A percentile compares a stretch with the other conserved stretches of the same genome.
phyloP scores from a whole-genome alignment of 2,329 filamentous ascomycete species.

The Fusarium pseudograminearum region DNA sequence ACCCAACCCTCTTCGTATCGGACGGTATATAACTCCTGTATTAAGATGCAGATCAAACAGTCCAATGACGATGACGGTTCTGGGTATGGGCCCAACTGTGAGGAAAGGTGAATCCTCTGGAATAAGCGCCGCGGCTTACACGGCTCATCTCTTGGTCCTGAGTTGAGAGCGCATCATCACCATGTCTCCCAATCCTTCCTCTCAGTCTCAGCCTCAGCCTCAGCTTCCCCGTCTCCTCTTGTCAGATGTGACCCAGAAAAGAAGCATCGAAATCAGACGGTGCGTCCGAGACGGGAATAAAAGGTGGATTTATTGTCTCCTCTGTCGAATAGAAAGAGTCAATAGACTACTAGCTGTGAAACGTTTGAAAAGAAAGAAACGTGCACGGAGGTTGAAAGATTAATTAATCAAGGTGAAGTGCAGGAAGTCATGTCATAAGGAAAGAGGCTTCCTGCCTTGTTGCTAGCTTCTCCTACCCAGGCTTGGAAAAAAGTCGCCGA shows the following conservation, averaged over 20 bases:
- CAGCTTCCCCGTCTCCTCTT: neutral
- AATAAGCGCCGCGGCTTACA: slow-evolving; percentile 5
- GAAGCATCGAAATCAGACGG: slow-evolving; percentile 28
- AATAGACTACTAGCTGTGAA: slow-evolving; percentile 9
- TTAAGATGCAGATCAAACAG: slow-evolving; percentile 31
- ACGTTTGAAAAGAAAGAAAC: slow-evolving; percentile 34
- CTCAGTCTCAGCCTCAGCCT: neutral
- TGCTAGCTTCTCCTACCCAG: neutral
- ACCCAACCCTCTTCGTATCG: slow-evolving; percentile 12
- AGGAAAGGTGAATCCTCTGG: neutral
- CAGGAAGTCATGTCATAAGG: slow-evolving; percentile 4
- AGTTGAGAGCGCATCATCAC: slow-evolving; percentile 25
- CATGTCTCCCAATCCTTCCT: neutral
- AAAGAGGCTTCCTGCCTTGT: slow-evolving; percentile 5
- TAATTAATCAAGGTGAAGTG: slow-evolving; percentile 23
- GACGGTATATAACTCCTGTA: slow-evolving; percentile 34
- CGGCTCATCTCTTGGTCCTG: slow-evolving; percentile 11
- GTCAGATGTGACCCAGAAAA: slow-evolving; percentile 17
- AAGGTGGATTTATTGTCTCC: slow-evolving; percentile 13
- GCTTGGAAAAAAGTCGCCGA: slow-evolving; percentile 1
- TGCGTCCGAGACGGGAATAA: slow-evolving; percentile 25
- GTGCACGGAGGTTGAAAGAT: slow-evolving; percentile 17
- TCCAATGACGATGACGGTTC: slow-evolving; percentile 20
- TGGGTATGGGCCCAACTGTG: neutral
- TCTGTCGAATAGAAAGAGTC: neutral